These are phyloP conservation scores for Vaccinium macrocarpon DNA, from an alignment of 148 eudicot genomes.

Conservation along the genomic window DNA sequence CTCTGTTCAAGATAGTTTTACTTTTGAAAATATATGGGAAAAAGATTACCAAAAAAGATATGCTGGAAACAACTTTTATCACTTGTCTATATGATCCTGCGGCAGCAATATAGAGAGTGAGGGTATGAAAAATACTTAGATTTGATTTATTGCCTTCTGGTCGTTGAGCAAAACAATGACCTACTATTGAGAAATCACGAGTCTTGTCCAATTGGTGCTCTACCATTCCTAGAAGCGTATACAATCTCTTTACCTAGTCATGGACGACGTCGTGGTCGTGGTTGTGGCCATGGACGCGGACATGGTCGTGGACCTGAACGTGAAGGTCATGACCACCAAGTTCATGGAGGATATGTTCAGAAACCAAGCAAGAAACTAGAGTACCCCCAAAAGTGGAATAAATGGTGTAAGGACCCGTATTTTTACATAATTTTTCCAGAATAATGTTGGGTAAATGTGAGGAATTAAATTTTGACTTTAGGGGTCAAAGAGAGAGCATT, in stretches of 20 bases:
- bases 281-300: background rate
- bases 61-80: background rate
- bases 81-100: background rate
- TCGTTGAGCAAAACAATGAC: no score
- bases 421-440: no score
- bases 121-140: no score
- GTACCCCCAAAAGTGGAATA: background rate
- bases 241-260: background rate
- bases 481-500: no score
- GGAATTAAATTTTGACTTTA: no score
- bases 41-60: no score
- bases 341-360: background rate
- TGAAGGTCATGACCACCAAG: no score
- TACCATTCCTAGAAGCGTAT: background rate
- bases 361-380: background rate
- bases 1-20: no score
- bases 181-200: background rate
- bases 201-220: background rate
- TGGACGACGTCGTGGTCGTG: background rate
- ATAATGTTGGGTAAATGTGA: no score
- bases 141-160: no score
- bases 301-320: background rate
- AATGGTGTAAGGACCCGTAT: no score
- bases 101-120: background rate
- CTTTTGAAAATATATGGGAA: background rate